These are phyloP conservation scores for Puccinia triticina DNA, from an alignment of 1,284 basidiomycete genomes.

Conservation along the genomic window DNA sequence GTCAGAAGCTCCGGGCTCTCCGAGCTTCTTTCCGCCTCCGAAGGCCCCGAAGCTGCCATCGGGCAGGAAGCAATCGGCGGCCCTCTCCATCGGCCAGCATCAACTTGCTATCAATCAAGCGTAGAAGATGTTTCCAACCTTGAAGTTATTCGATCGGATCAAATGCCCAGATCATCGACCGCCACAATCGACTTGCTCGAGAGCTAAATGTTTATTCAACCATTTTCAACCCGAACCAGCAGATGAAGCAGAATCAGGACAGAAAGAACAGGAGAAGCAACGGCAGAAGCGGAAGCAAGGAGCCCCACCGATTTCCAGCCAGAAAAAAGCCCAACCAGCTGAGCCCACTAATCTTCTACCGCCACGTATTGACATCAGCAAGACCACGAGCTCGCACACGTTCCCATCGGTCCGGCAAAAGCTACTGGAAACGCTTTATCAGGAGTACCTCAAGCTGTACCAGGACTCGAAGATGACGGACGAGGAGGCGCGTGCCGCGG, in stretches of 20 bases:
- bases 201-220: conserved; percentile 44
- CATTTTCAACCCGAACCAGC: conserved; percentile 16
- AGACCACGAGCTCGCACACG: conserved; percentile 67
- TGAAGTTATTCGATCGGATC: conserved; percentile 67
- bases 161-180: conserved; percentile 69
- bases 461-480: conserved; percentile 64
- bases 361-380: conserved; percentile 70
- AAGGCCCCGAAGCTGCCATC: no score
- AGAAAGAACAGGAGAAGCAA: neutral
- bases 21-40: no score
- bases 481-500: conserved; percentile 64
- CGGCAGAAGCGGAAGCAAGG: neutral
- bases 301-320: neutral
- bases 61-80: no score
- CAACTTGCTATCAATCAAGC: no score
- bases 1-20: no score
- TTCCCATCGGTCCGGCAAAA: conserved; percentile 70
- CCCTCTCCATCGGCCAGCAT: no score
- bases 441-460: conserved; percentile 72
- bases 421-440: conserved; percentile 64
- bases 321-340: conserved; percentile 61
- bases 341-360: conserved; percentile 54
- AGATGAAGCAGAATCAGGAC: neutral
- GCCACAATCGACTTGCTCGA: conserved; percentile 49
- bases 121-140: conserved; percentile 69